These are phyloP conservation scores for Pseudogymnoascus sp. DNA, from an alignment of 2,329 filamentous ascomycete genomes.

Conservation along the genomic window DNA sequence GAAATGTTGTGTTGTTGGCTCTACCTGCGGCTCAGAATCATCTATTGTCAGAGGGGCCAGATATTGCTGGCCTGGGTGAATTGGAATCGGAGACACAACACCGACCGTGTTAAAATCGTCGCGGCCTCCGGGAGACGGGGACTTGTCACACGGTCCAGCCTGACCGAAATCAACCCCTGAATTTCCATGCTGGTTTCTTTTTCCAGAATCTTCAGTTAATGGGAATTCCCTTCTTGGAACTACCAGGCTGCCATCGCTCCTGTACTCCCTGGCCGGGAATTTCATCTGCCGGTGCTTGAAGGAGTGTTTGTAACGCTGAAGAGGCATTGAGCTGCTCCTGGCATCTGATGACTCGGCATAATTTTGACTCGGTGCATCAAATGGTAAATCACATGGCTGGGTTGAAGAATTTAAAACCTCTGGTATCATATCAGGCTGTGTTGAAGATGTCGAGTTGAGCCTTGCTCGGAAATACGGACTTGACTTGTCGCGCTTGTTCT, in stretches of 20 bases:
- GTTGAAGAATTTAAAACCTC: neutral
- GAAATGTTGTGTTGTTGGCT: constrained; percentile 12
- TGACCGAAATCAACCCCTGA: neutral
- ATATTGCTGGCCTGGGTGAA: neutral
- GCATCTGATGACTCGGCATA: neutral
- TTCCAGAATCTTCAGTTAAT: neutral
- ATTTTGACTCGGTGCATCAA: neutral
- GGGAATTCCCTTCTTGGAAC: neutral
- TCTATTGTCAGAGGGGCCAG: neutral
- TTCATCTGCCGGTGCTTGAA: neutral
- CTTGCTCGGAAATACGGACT: neutral
- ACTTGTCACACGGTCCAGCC: neutral
- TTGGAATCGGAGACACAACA: neutral
- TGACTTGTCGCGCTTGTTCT: constrained; percentile 3
- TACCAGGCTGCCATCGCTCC: neutral
- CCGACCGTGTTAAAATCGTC: neutral
- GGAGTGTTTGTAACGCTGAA: neutral
- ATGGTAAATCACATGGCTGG: neutral
- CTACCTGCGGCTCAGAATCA: neutral
- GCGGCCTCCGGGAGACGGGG: neutral
- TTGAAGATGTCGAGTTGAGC: neutral
- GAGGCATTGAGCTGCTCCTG: neutral
- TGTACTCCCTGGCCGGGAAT: neutral
- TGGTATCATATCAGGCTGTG: neutral
- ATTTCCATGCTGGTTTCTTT: neutral